Conservation (phyloP, 176 grass and related monocot genomes). For the Alopecurus myosuroides region DNA sequence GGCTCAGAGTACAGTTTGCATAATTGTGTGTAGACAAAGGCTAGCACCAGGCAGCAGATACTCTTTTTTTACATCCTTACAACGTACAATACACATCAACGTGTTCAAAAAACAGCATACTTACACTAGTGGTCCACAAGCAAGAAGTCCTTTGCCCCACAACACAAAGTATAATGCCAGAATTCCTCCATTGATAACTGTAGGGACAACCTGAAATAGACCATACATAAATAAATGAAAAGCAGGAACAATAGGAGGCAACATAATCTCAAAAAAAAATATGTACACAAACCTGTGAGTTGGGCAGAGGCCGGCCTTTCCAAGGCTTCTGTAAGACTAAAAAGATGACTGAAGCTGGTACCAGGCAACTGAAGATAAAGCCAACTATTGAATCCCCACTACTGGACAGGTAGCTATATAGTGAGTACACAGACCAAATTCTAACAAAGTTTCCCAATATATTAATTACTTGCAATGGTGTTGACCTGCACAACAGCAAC, state of each 20-base stretch:
- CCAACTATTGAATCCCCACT: slow-evolving; percentile 57
- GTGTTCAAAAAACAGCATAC: slow-evolving; percentile 28
- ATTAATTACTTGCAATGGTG: slow-evolving; percentile 81
- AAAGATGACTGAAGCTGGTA: slow-evolving; percentile 81
- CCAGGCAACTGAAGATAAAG: slow-evolving; percentile 97
- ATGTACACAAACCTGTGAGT: slow-evolving; percentile 71
- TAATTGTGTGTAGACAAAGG: not conserved
- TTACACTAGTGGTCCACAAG: slow-evolving; percentile 90
- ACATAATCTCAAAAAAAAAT: slow-evolving; percentile 25
- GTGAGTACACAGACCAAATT: slow-evolving; percentile 79
- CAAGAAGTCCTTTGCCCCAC: slow-evolving; percentile 92
- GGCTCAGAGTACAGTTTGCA: not conserved
- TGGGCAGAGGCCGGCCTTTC: slow-evolving; percentile 81
- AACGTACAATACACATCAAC: not conserved
- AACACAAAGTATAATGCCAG: slow-evolving; percentile 88
- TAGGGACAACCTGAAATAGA: slow-evolving; percentile 67
- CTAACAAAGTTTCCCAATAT: slow-evolving; percentile 78
- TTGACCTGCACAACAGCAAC: slow-evolving; percentile 40
- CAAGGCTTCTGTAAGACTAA: slow-evolving; percentile 86
- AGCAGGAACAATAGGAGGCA: not conserved
- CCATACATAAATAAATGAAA: slow-evolving; percentile 3
- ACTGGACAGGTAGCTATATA: slow-evolving; percentile 41
- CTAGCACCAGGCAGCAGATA: slow-evolving; percentile 16
- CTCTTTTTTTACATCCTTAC: not conserved
- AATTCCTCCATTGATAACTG: slow-evolving; percentile 95